Evolutionary conservation across 2,329 filamentous ascomycete species (phyloP), one percentile per base, ranked within the genome.

Genomic region (Gaeumannomyces tritici): DNA sequence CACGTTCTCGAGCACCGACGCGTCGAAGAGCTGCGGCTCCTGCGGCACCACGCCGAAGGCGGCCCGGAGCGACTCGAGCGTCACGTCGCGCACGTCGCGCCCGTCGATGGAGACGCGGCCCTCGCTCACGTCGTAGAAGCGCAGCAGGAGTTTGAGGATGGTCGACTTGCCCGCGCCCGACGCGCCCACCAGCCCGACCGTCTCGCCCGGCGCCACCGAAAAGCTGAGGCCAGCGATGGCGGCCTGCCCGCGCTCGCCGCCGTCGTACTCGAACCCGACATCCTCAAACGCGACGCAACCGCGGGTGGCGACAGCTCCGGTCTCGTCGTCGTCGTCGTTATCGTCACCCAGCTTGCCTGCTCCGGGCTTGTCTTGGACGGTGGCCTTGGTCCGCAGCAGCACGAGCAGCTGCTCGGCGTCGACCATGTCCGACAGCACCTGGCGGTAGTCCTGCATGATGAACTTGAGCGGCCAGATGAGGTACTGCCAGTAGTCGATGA

Each of bases 121-220:
- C 4, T 70, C 70, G 1, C 71, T 71, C 0, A 75, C 73, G 59
- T 77, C 74, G 66, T 79, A 79, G 67, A 79, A 78, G 2, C 78
- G 74, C 64, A 80, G 75, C 0, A 82, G 70, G 65, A 82, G 73
- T 13, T 80, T 78, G 61, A 88, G 77, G 62, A 84, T 82, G 1
- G 85, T 87, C 2, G 80, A 84, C 69, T 88, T 88, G 2, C 83
- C 83, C 62, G 80, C 83, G 8, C 83, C 83, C 0, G 79, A 81
- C 15, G 80, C 73, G 2, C 83, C 83, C 0, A 86, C 83, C 27
- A 85, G 73, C 0, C 81, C 83, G 4, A 80, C 73, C 0, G 85
- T 86, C 66, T 84, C 82, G n/a, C 85, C 85, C 33, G 47, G 24
- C 42, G 26, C 47, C 24, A 29, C 47, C n/a, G 35, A 54, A 15